A percentile compares a stretch with the other conserved stretches of the same genome.
These are phyloP conservation scores for Raphanus hybrid DNA, from an alignment of 441 rosid species.

Conservation along the genomic window DNA sequence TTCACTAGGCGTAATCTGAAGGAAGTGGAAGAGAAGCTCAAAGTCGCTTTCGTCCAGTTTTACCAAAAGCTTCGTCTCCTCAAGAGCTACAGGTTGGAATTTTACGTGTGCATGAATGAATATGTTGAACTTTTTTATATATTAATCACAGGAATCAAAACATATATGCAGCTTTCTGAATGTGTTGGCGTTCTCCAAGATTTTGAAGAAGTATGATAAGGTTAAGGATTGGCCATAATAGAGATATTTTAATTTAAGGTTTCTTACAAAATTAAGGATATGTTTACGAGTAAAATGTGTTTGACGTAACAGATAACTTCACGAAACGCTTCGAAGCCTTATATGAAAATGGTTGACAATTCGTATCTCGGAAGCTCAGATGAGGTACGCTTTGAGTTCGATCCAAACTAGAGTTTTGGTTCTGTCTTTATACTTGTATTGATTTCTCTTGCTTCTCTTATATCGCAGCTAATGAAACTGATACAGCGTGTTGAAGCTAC, in stretches of 20 bases:
- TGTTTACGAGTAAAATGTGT: background rate
- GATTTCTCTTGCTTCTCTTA: slow-evolving; percentile 25
- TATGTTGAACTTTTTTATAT: background rate
- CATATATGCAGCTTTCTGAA: slow-evolving; percentile 48
- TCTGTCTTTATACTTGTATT: background rate
- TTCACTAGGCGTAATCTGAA: slow-evolving; percentile 60
- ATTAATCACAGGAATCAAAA: background rate
- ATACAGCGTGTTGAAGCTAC: slow-evolving; percentile 79
- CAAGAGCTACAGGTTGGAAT: slow-evolving; percentile 58
- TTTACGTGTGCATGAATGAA: background rate
- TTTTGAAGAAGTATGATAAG: slow-evolving; percentile 65
- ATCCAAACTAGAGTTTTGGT: background rate
- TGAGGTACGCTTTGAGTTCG: slow-evolving; percentile 23
- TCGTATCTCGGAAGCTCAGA: slow-evolving; percentile 73
- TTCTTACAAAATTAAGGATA: background rate
- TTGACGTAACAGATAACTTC: slow-evolving; percentile 58
- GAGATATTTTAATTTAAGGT: background rate
- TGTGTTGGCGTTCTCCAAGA: slow-evolving; percentile 51
- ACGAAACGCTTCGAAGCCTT: slow-evolving; percentile 62
- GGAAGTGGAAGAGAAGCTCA: slow-evolving; percentile 61
- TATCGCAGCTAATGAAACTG: slow-evolving; percentile 58
- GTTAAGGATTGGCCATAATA: slow-evolving; percentile 26
- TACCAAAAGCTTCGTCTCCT: slow-evolving; percentile 75
- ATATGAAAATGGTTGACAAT: slow-evolving; percentile 77
- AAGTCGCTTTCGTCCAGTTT: slow-evolving; percentile 63